phyloP scores from a whole-genome alignment of 805 yeast genomes.

The Candida pini region DNA sequence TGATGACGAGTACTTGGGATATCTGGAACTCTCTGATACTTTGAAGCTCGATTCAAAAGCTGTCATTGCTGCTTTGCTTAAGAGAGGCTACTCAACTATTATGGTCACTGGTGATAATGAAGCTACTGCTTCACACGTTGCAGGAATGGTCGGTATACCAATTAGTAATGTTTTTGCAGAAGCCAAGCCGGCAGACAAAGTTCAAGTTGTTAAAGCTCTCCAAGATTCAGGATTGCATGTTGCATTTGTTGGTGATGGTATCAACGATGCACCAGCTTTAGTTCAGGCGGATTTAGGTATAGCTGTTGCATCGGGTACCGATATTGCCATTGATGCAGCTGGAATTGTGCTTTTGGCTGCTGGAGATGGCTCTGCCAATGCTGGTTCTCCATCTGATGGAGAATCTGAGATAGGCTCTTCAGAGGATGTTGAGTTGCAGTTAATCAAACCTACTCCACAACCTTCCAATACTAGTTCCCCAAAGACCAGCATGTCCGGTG shows the following conservation, averaged over 20 bases:
- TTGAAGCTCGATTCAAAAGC: slow-evolving; percentile 59
- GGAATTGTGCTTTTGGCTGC: slow-evolving; percentile 72
- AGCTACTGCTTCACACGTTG: slow-evolving; percentile 59
- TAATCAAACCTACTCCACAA: too few relatives aligned
- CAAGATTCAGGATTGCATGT: slow-evolving; percentile 45
- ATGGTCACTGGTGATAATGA: slow-evolving; percentile 87
- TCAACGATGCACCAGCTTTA: slow-evolving; percentile 95
- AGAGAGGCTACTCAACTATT: slow-evolving; percentile 57
- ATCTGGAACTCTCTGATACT: slow-evolving; percentile 60
- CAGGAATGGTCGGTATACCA: slow-evolving; percentile 62
- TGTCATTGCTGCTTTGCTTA: slow-evolving; percentile 50
- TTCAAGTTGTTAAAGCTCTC: slow-evolving; percentile 54
- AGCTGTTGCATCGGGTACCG: slow-evolving; percentile 89
- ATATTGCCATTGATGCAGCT: slow-evolving; percentile 95
- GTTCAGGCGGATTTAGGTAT: slow-evolving; percentile 86
- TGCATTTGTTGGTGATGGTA: slow-evolving; percentile 96
- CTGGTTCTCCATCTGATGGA: slow-evolving; percentile 12
- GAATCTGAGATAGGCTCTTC: slow-evolving; percentile 9
- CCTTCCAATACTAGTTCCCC: too few relatives aligned
- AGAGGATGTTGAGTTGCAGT: neutral
- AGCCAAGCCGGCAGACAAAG: slow-evolving; percentile 73
- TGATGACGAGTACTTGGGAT: slow-evolving; percentile 56
- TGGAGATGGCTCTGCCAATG: slow-evolving; percentile 15
- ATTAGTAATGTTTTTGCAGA: slow-evolving; percentile 62
- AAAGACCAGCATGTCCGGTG: slow-evolving; percentile 35